Base-by-base conservation (phyloP, 768 basidiomycete genomes). In the Amanita muscaria region DNA sequence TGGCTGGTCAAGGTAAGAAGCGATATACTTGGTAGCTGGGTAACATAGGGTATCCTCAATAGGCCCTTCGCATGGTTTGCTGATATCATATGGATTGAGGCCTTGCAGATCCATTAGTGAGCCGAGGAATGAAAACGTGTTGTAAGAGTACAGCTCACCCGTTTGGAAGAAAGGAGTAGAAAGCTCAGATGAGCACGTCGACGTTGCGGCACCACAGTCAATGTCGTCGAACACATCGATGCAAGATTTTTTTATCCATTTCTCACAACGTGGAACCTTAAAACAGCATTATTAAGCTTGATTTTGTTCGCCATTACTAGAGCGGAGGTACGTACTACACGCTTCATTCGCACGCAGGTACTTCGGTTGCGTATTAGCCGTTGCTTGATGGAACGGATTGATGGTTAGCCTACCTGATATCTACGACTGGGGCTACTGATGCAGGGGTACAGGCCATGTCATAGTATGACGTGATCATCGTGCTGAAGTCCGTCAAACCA, bases 61-160 rank as follows among this genome's bases (percentile, higher is more conserved):
- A 22, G 60, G 55, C 46, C 78, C 72, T 49, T 73, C 70, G 46
- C 83, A 86, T 24, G 65, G 59, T 53, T 72, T 71, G 54, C 73
- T 80, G 40, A 89, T 73, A 53, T 89, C 84, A 55, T 89, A 88
- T 1, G 74, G 76, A 55, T 80, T 79, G 58, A 63, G 61, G 11
- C 66, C 69, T 69, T 40, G 9, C 15, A 9, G 3, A 31, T 30
- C 21, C 8, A 30, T 35, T 30, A 7, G 21, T 10, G 9, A 10
- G 11, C 2, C 14, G 23, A 22, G 3, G 23, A 14, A 22, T 1
- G 19, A 11, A 5, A 16, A 18, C 5, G 11, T 6, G n/a, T n/a
- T n/a, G n/a, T n/a, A n/a, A 27, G 25, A 15, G 12, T 16, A 19
- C 16, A 18, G 49, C 72, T 56, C 29, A 72, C 70, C 62, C 49